These are phyloP conservation scores for Vanrija sp. DNA, from an alignment of 1,284 basidiomycete genomes.

Conservation along the genomic window DNA sequence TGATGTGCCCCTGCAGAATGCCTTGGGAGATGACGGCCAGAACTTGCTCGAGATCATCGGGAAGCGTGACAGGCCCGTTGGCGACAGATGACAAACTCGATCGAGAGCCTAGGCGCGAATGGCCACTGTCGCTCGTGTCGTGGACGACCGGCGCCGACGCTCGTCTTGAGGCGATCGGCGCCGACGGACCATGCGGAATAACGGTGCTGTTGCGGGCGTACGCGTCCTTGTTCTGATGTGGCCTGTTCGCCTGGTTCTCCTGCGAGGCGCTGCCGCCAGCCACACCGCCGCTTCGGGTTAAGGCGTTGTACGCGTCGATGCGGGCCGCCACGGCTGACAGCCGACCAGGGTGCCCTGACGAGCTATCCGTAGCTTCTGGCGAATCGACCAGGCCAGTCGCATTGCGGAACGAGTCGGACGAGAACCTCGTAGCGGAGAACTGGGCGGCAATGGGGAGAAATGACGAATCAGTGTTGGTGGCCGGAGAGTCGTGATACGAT, in stretches of 20 bases:
- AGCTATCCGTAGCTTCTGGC: slow-evolving; percentile 6
- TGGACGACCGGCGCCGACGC: neutral
- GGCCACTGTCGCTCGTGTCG: slow-evolving; percentile 1
- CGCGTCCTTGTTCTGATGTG: no score
- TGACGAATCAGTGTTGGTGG: slow-evolving; percentile 54
- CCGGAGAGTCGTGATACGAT: neutral
- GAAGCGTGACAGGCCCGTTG: slow-evolving; percentile 55
- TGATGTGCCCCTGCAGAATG: slow-evolving; percentile 79
- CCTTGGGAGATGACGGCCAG: slow-evolving; percentile 77
- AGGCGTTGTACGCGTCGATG: slow-evolving; percentile 28
- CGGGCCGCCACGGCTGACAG: neutral
- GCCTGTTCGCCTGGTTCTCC: no score
- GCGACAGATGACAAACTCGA: slow-evolving; percentile 7
- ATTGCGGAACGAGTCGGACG: slow-evolving; percentile 11
- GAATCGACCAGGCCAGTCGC: neutral
- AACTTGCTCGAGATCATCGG: slow-evolving; percentile 78
- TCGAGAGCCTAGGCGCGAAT: slow-evolving; percentile 19
- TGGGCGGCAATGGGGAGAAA: slow-evolving; percentile 83
- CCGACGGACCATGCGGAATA: no score
- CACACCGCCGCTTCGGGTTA: slow-evolving; percentile 23
- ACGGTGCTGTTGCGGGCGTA: no score
- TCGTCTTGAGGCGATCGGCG: no score
- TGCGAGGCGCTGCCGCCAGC: neutral
- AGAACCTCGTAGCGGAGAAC: slow-evolving; percentile 51
- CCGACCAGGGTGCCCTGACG: neutral